Conservation (phyloP, 257 asterid species). For the Linaria vulgaris region DNA sequence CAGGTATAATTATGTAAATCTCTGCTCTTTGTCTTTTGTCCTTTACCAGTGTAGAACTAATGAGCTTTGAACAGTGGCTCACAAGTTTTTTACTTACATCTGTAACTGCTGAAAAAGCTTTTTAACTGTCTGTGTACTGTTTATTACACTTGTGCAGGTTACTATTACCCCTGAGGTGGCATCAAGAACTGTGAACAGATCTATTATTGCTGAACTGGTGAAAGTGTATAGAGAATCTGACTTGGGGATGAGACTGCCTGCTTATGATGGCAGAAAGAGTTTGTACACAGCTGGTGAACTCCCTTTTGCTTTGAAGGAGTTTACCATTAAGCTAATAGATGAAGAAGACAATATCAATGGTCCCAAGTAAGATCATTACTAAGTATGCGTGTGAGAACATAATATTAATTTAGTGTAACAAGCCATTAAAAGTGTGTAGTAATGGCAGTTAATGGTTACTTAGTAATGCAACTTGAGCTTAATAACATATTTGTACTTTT, state of each 20-base stretch:
- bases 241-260: constrained; percentile 88
- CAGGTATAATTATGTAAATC: constrained; percentile 33
- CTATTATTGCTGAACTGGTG: constrained; percentile 83
- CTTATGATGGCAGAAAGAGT: constrained; percentile 93
- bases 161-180: constrained; percentile 92
- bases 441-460: not conserved
- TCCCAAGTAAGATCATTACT: constrained; percentile 63
- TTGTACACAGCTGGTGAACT: constrained; percentile 97
- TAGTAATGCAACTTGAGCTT: constrained; percentile 1
- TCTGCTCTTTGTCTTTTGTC: constrained; percentile 28
- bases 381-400: not conserved
- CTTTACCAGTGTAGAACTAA: constrained; percentile 43
- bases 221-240: constrained; percentile 82
- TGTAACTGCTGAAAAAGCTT: constrained; percentile 23
- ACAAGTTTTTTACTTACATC: constrained; percentile 27
- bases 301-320: constrained; percentile 92
- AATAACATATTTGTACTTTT: not conserved
- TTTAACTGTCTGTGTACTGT: constrained; percentile 20
- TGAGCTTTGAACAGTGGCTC: constrained; percentile 36
- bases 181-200: constrained; percentile 80
- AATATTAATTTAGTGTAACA: no score
- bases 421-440: no score
- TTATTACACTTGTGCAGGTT: constrained; percentile 46
- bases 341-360: constrained; percentile 76
- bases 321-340: constrained; percentile 70